Conservation (phyloP, 2,329 filamentous ascomycete species). For the Penicillium crustosum region DNA sequence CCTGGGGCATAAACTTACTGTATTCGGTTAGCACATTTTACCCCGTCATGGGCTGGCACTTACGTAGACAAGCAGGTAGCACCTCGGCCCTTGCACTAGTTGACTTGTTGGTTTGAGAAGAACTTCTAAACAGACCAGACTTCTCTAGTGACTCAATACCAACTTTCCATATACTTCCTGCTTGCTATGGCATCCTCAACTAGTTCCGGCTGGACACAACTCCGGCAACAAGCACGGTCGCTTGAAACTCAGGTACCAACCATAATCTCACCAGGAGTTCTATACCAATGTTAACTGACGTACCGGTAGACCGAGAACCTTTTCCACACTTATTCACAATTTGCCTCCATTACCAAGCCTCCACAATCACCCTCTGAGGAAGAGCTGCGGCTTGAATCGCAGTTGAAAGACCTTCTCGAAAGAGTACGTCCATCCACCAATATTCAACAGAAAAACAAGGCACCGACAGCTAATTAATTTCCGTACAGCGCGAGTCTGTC, state of each 20-base stretch:
- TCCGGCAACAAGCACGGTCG: slow-evolving; percentile 85
- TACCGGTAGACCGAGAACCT: slow-evolving; percentile 69
- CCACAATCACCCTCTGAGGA: slow-evolving; percentile 82
- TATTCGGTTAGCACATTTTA: slow-evolving; percentile 2
- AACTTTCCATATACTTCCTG: not conserved
- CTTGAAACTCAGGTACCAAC: slow-evolving; percentile 79
- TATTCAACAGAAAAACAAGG: not conserved
- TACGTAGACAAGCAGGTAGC: slow-evolving; percentile 10
- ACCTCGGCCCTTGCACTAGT: slow-evolving; percentile 8
- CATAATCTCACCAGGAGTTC: not conserved
- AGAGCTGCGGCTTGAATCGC: slow-evolving; percentile 74
- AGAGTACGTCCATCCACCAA: slow-evolving; percentile 20
- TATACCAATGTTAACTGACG: slow-evolving; percentile 17
- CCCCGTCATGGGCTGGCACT: slow-evolving; percentile 11
- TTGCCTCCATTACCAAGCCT: slow-evolving; percentile 74
- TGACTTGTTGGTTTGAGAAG: not conserved
- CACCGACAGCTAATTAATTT: slow-evolving; percentile 9
- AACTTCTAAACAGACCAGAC: not conserved
- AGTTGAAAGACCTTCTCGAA: slow-evolving; percentile 80
- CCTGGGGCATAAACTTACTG: not conserved
- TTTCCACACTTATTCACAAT: slow-evolving; percentile 78
- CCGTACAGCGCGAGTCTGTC: slow-evolving; percentile 70
- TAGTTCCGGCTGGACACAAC: slow-evolving; percentile 81
- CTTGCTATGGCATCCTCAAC: slow-evolving; percentile 55
- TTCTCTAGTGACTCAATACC: not conserved